Conservation (phyloP, 2,329 filamentous ascomycete species). For the Coniella lustricola region DNA sequence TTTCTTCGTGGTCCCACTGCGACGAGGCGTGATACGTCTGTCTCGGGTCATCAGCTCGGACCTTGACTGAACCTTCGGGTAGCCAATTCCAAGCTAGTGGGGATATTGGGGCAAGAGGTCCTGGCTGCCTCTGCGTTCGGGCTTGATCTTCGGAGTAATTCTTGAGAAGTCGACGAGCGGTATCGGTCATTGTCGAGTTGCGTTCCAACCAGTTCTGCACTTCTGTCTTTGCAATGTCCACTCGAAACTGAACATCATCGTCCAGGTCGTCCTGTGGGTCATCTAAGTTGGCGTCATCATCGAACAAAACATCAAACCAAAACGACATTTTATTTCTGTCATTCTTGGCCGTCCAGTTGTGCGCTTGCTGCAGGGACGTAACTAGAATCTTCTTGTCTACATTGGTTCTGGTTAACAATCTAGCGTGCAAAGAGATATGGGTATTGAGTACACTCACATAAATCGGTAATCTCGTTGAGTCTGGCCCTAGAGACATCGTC, state of each 20-base stretch:
- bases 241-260: slow-evolving; percentile 46
- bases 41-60: slow-evolving; percentile 28
- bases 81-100: slow-evolving; percentile 52
- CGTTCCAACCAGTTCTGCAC: slow-evolving; percentile 56
- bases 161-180: slow-evolving; percentile 46
- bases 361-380: slow-evolving; percentile 58
- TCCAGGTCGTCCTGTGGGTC: slow-evolving; percentile 45
- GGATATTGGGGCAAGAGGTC: slow-evolving; percentile 42
- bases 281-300: slow-evolving; percentile 41
- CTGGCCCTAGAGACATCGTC: slow-evolving; percentile 51
- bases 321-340: slow-evolving; percentile 65
- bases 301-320: slow-evolving; percentile 60
- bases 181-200: slow-evolving; percentile 51
- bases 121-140: slow-evolving; percentile 41
- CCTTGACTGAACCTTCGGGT: slow-evolving; percentile 30
- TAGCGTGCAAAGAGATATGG: background rate
- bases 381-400: slow-evolving; percentile 60
- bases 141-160: slow-evolving; percentile 42
- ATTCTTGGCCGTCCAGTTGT: slow-evolving; percentile 64
- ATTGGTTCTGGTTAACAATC: slow-evolving; percentile 18
- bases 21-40: slow-evolving; percentile 37
- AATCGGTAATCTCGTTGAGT: slow-evolving; percentile 56
- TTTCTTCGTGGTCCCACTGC: slow-evolving; percentile 39
- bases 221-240: slow-evolving; percentile 52
- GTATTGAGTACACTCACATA: slow-evolving; percentile 40